Percentiles rank a stretch among this genome's conserved stretches.
These are phyloP conservation scores for Chaetomium sp. DNA, from an alignment of 2,329 filamentous ascomycete genomes.

Conservation along the genomic window DNA sequence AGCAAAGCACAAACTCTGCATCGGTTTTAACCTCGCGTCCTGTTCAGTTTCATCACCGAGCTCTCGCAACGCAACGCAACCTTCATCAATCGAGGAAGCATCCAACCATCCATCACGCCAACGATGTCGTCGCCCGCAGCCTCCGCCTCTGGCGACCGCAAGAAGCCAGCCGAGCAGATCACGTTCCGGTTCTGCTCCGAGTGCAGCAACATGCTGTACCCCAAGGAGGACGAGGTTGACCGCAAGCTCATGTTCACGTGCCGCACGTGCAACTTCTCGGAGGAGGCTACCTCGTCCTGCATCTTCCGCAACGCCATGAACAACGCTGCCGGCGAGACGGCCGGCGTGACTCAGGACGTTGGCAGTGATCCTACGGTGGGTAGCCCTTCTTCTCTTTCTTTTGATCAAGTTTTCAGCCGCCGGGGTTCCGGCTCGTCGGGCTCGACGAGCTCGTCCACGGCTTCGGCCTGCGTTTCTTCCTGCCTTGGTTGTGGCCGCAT, in stretches of 20 bases:
- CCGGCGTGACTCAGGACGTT: constrained; percentile 96
- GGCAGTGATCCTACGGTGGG: constrained; percentile 98
- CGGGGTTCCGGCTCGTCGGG: constrained; percentile 1
- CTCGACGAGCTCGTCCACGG: constrained; percentile 22
- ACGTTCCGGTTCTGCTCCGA: constrained; percentile 98
- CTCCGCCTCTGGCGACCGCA: constrained; percentile 42
- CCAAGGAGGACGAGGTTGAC: constrained; percentile 84
- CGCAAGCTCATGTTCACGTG: constrained; percentile 92
- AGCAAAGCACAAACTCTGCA: background rate
- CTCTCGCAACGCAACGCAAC: background rate
- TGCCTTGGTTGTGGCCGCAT: constrained; percentile 52
- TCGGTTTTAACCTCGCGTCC: background rate
- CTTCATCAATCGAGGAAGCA: background rate
- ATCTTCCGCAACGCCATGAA: constrained; percentile 95
- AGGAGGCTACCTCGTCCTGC: constrained; percentile 83
- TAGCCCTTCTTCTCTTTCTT: constrained; percentile 49
- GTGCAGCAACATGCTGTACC: constrained; percentile 98
- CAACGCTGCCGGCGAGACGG: constrained; percentile 89
- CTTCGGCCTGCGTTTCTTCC: constrained; percentile 35
- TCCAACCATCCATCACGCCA: constrained; percentile 7
- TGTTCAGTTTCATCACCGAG: background rate
- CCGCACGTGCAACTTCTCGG: constrained; percentile 90
- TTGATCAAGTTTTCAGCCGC: constrained; percentile 14
- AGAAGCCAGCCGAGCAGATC: constrained; percentile 73
- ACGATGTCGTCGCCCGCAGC: constrained; percentile 62